Percentiles rank a stretch among this genome's conserved stretches.
Conservation (phyloP, 495 filamentous ascomycete species). For the Glarea lozoyensis region DNA sequence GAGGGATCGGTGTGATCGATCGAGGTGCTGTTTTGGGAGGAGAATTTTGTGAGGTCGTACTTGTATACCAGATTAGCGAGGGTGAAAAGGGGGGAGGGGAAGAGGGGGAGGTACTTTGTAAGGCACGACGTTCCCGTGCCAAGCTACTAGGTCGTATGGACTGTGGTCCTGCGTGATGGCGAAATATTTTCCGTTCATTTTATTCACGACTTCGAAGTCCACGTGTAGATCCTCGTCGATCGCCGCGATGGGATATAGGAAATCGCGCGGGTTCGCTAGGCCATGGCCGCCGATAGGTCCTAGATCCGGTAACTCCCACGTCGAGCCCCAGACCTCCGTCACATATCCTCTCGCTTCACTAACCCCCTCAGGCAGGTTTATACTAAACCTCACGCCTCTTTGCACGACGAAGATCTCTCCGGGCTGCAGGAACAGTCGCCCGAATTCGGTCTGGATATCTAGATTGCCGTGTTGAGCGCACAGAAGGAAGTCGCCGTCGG, state of each 20-base stretch:
- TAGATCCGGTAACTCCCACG: conserved; percentile 60
- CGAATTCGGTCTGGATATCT: conserved; percentile 65
- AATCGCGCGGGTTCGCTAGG: conserved; percentile 63
- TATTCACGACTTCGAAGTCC: conserved; percentile 49
- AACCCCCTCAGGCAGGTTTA: conserved; percentile 37
- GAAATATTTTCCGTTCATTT: conserved; percentile 58
- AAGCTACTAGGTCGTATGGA: conserved; percentile 77
- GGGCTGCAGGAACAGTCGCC: conserved; percentile 52
- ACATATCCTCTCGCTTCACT: conserved; percentile 60
- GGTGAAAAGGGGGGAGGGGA: conserved; percentile 29
- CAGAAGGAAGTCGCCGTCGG: conserved; percentile 64
- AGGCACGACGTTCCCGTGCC: conserved; percentile 74
- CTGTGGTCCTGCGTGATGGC: conserved; percentile 58
- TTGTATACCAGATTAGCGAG: conserved; percentile 46
- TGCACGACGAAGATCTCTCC: conserved; percentile 68
- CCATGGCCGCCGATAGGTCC: conserved; percentile 65
- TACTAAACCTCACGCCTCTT: conserved; percentile 55
- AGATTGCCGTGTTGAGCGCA: conserved; percentile 59
- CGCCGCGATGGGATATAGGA: conserved; percentile 56
- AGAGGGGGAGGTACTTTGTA: conserved; percentile 53
- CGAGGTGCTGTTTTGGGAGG: conserved; percentile 56
- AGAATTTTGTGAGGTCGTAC: conserved; percentile 68
- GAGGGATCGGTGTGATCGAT: conserved; percentile 78
- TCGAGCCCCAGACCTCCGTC: conserved; percentile 60
- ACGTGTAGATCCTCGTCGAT: conserved; percentile 40